Base-by-base conservation (phyloP, 176 grass and related monocot genomes). In the Hordeum marinum region DNA sequence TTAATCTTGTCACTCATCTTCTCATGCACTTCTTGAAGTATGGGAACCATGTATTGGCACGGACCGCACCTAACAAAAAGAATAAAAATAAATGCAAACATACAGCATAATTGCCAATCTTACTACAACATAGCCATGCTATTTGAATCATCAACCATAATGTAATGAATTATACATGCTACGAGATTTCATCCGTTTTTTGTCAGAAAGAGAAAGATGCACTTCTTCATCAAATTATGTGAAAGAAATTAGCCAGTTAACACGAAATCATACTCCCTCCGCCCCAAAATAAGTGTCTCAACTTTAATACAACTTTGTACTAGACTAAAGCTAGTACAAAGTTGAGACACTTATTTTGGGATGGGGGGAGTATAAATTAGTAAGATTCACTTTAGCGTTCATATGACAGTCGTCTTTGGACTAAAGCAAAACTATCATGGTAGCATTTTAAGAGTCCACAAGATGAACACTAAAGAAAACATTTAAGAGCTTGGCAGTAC, bases 1-100 rank as follows among this genome's bases (percentile, higher is more conserved):
- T 92, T 85, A 87, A 99, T 94, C 84, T 94, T 94, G 40, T 92
- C 93, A n/a, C 86, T 86, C 72, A 99, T 71, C 78, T 91, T 94
- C 75, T 94, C 96, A 63, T 92, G 77, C n/a, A 99, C 91, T 91
- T 99, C 91, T 86, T 99, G 75, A 81, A 99, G 88, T 82, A 99
- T 87, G 66, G 96, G 91, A 86, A 95, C 93, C 93, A 99, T 99
- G 82, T 91, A 99, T 85, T 99, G 91, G 84, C 96, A 99, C 34
- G 96, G 96, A 69, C 96, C 96, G 42, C 93, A 99, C 96, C 96
- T 99, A 75, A 40, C 29, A 74, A 68, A 59, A 83, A 70, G 46
- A 80, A 89, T 39, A 82, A 67, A 75, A 60, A 31, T 66, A 91
- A 67, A 82, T 48, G 46, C 23, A 87, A 46, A 32, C 9, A 46